These are phyloP conservation scores for Ophiostoma novo-ulmi DNA, from an alignment of 2,329 filamentous ascomycete species.

Conservation along the genomic window DNA sequence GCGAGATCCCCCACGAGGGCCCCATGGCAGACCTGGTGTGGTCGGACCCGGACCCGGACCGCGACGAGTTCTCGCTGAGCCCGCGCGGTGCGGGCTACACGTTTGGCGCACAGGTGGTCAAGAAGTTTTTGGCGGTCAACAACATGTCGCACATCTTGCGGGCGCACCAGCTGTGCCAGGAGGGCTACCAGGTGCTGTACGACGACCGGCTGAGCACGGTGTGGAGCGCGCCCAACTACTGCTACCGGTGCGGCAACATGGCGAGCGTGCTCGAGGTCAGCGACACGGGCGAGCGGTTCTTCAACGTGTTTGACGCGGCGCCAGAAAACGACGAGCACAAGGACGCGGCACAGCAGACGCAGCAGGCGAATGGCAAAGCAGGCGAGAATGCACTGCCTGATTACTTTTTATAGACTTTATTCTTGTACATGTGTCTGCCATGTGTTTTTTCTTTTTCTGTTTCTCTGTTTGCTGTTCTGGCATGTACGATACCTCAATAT, in stretches of 20 bases:
- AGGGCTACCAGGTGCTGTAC: slow-evolving; percentile 95
- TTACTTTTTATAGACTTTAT: slow-evolving; percentile 58
- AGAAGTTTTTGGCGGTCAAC: slow-evolving; percentile 96
- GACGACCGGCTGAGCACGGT: slow-evolving; percentile 93
- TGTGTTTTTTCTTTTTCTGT: neutral
- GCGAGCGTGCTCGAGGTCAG: slow-evolving; percentile 95
- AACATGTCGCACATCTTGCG: slow-evolving; percentile 95
- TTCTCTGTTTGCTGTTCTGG: neutral
- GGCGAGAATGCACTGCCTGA: slow-evolving; percentile 61
- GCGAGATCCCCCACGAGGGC: slow-evolving; percentile 96
- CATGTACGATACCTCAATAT: slow-evolving; percentile 15
- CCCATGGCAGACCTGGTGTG: slow-evolving; percentile 99
- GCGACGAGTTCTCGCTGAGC: slow-evolving; percentile 92
- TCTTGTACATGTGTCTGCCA: too few relatives aligned
- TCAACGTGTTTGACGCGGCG: slow-evolving; percentile 96
- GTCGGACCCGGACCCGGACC: slow-evolving; percentile 96
- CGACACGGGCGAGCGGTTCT: slow-evolving; percentile 85
- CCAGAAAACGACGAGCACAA: slow-evolving; percentile 92
- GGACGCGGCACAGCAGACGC: slow-evolving; percentile 61
- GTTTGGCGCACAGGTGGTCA: slow-evolving; percentile 94
- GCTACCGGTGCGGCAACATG: slow-evolving; percentile 93
- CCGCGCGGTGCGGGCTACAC: slow-evolving; percentile 94
- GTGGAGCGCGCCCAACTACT: slow-evolving; percentile 96
- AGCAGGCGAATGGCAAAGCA: slow-evolving; percentile 43
- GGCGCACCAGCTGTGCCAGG: slow-evolving; percentile 97